phyloP scores from a whole-genome alignment of 169 alveolate genomes.

The Cyclospora cayetanensis region DNA sequence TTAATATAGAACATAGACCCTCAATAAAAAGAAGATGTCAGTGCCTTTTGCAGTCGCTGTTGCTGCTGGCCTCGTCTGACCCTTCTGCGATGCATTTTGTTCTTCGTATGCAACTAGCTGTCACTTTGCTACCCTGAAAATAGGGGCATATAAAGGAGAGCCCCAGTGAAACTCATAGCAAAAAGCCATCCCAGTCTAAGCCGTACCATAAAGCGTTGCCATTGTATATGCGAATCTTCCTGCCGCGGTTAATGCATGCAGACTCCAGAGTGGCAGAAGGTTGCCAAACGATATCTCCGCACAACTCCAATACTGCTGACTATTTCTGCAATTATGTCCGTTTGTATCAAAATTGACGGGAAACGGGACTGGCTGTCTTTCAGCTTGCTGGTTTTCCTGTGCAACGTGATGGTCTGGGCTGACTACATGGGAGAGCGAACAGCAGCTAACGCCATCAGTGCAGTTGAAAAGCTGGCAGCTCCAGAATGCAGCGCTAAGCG shows the following conservation, averaged over 20 bases:
- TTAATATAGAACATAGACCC: too few species aligned
- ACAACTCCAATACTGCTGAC: constrained; percentile 68
- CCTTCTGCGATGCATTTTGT: too few species aligned
- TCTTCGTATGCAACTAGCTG: too few species aligned
- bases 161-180: too few species aligned
- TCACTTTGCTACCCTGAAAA: too few species aligned
- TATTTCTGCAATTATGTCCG: constrained; percentile 67
- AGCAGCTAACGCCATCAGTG: constrained; percentile 86
- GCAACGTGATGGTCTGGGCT: constrained; percentile 87
- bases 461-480: constrained; percentile 84
- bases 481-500: constrained; percentile 74
- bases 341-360: constrained; percentile 47
- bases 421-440: constrained; percentile 87
- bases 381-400: constrained; percentile 89
- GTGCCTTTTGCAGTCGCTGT: too few species aligned
- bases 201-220: too few species aligned
- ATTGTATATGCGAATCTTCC: neutral
- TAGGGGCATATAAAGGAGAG: too few species aligned
- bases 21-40: too few species aligned
- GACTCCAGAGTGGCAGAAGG: constrained; percentile 73
- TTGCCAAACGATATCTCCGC: constrained; percentile 58
- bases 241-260: constrained; percentile 45
- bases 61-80: too few species aligned
- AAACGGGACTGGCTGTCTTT: constrained; percentile 87
- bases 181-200: too few species aligned